Conservation (phyloP, 257 asterid genomes). For the Ajuga chamaepitys region DNA sequence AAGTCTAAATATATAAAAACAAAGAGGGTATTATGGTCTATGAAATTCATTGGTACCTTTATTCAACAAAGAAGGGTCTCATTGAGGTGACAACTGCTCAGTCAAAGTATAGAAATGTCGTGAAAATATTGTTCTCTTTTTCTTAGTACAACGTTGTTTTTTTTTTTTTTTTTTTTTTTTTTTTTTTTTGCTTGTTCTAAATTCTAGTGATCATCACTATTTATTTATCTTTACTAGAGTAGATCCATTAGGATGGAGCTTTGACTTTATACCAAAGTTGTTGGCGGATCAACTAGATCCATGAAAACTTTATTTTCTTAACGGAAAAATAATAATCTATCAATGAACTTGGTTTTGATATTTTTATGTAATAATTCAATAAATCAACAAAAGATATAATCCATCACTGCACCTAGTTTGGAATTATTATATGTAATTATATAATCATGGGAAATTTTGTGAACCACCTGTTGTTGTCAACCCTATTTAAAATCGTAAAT, state of each 20-base stretch:
- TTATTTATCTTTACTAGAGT: conserved; percentile 15
- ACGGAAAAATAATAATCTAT: neutral
- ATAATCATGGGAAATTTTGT: too few species aligned
- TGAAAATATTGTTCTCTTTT: neutral
- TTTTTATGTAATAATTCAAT: too few species aligned
- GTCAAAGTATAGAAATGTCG: conserved; percentile 42
- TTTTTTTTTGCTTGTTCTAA: too few species aligned
- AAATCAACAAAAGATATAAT: too few species aligned
- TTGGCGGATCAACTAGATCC: neutral
- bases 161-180: neutral
- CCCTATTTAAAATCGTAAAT: too few species aligned
- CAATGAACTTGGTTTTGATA: neutral
- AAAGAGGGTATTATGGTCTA: conserved; percentile 21
- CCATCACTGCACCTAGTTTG: too few species aligned
- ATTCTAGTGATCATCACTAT: neutral
- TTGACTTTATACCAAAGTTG: conserved; percentile 26
- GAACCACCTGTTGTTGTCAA: too few species aligned
- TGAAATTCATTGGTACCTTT: neutral
- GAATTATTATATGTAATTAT: too few species aligned
- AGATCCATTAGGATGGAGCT: conserved; percentile 17
- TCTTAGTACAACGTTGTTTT: neutral
- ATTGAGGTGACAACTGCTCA: conserved; percentile 41
- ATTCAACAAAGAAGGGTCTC: conserved; percentile 58
- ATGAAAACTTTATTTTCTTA: neutral
- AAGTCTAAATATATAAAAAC: neutral